Percentiles rank a stretch among this genome's conserved stretches.
Evolutionary conservation across 441 rosid genomes (phyloP).

Genomic region (Isatis lusitanica): DNA sequence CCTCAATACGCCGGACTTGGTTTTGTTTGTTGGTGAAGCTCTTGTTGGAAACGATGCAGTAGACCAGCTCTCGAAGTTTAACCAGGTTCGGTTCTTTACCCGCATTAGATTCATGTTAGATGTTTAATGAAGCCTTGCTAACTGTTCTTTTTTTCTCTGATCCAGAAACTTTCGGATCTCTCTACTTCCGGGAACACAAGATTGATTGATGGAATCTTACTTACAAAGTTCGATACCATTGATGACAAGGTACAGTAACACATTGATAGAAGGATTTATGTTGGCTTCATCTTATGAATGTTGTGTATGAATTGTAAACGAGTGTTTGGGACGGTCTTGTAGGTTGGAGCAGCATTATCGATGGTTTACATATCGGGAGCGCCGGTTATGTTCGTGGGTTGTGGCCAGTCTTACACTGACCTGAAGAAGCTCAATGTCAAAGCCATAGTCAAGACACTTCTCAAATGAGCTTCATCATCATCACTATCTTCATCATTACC

Average conservation of each 20-base stretch:
- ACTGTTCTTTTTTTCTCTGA: neutral
- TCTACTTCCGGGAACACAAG: constrained; percentile 70
- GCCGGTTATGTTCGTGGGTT: constrained; percentile 98
- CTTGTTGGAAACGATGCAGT: constrained; percentile 97
- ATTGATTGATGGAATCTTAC: constrained; percentile 91
- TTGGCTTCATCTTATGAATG: constrained; percentile 6
- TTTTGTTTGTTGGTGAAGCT: constrained; percentile 98
- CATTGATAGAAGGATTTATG: neutral
- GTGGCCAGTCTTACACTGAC: constrained; percentile 96
- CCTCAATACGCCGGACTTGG: constrained; percentile 85
- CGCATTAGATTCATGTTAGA: neutral
- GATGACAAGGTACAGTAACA: constrained; percentile 78
- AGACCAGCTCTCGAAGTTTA: constrained; percentile 91
- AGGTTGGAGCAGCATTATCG: constrained; percentile 97
- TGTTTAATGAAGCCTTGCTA: neutral
- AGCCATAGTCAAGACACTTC: constrained; percentile 83
- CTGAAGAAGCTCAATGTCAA: constrained; percentile 89
- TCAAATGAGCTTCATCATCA: constrained; percentile 51
- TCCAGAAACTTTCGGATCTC: constrained; percentile 84
- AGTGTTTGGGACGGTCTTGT: constrained; percentile 26
- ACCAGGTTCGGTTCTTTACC: constrained; percentile 58
- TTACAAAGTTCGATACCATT: constrained; percentile 92
- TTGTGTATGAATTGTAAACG: neutral
- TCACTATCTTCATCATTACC: neutral
- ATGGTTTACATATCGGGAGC: constrained; percentile 96